These are phyloP conservation scores for Tricholoma hemisulphureum DNA, from an alignment of 768 basidiomycete genomes.

Conservation along the genomic window DNA sequence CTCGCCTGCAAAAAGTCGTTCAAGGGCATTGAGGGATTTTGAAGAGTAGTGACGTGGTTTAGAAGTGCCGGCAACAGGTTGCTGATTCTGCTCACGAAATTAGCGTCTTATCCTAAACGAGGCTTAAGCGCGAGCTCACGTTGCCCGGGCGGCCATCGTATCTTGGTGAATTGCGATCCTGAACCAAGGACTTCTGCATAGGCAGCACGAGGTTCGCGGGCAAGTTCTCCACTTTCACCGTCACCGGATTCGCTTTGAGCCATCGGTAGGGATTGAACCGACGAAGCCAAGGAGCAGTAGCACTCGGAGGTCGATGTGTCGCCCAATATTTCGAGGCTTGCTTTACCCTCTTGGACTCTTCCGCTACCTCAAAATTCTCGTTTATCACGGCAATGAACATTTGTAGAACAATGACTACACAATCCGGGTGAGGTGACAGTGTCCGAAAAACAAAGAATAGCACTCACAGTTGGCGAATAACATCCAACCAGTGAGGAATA, in stretches of 20 bases:
- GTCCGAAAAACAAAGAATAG: constrained; percentile 1
- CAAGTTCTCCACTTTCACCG: constrained; percentile 65
- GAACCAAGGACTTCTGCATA: constrained; percentile 73
- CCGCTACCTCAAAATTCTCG: constrained; percentile 91
- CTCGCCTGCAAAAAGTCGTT: constrained; percentile 64
- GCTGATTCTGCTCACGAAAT: constrained; percentile 19
- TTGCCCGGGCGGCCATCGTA: constrained; percentile 21
- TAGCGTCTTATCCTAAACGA: not conserved
- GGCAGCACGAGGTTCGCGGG: constrained; percentile 77
- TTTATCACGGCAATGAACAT: constrained; percentile 98
- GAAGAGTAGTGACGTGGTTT: constrained; percentile 51
- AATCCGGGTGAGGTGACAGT: not conserved
- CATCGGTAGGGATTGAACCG: constrained; percentile 86
- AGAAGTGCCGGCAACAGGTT: constrained; percentile 22
- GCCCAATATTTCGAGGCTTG: constrained; percentile 74
- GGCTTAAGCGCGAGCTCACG: not conserved
- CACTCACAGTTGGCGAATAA: constrained; percentile 87
- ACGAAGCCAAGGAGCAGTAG: constrained; percentile 63
- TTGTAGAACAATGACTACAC: constrained; percentile 81
- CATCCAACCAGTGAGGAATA: constrained; percentile 83
- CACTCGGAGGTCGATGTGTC: constrained; percentile 52
- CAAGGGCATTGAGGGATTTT: constrained; percentile 59
- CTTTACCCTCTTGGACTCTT: constrained; percentile 80
- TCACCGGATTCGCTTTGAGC: constrained; percentile 70
- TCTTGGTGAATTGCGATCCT: constrained; percentile 47